These are phyloP conservation scores for Tetragonia tetragonoides DNA, from an alignment of 148 eudicot genomes.

Conservation along the genomic window DNA sequence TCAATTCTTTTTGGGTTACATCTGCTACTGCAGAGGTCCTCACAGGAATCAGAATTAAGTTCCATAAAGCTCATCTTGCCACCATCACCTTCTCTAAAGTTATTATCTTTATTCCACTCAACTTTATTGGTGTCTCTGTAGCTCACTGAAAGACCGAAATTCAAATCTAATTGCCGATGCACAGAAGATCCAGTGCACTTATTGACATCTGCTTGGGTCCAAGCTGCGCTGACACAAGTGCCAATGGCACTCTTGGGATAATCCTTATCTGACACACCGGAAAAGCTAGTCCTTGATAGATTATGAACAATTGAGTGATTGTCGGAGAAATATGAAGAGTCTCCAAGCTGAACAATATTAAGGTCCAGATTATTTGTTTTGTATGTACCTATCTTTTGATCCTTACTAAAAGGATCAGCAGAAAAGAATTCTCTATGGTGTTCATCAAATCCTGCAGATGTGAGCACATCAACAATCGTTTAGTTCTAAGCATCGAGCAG, in stretches of 20 bases:
- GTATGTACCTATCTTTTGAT: constrained; percentile 12
- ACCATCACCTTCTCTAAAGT: constrained; percentile 7
- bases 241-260: constrained; percentile 5
- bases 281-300: constrained; percentile 27
- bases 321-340: constrained; percentile 28
- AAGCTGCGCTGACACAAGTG: constrained; percentile 10
- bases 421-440: constrained; percentile 9
- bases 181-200: constrained; percentile 9
- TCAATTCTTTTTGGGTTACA: constrained; percentile 17
- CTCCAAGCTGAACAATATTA: constrained; percentile 41
- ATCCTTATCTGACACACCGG: constrained; percentile 20
- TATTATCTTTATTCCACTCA: constrained; percentile 2
- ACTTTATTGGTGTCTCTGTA: constrained; percentile 1
- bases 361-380: constrained; percentile 43
- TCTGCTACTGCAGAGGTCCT: constrained; percentile 20
- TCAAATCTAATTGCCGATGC: constrained; percentile 11
- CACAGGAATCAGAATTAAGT: constrained; percentile 36
- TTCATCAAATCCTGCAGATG: constrained; percentile 37
- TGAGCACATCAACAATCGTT: constrained; percentile 8
- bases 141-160: constrained; percentile 1
- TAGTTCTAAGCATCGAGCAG: constrained; percentile 4
- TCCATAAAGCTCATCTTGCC: constrained; percentile 23
- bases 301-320: constrained; percentile 20
- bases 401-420: constrained; percentile 12
- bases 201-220: constrained; percentile 11